Evolutionary conservation across 2,329 filamentous ascomycete genomes (phyloP).

Genomic region (Epichloe uncinata): DNA sequence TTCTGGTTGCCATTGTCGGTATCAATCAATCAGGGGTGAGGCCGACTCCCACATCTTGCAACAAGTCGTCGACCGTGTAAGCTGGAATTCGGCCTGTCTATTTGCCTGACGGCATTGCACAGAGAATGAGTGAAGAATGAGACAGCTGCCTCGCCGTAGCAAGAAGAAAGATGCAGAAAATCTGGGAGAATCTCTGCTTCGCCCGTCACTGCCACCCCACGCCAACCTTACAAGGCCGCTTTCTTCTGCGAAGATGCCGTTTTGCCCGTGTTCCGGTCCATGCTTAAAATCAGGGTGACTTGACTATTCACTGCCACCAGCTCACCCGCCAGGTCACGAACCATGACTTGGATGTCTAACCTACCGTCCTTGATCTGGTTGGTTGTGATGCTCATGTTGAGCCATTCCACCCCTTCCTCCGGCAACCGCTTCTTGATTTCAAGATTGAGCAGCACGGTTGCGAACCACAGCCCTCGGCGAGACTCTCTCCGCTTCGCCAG

Average conservation of each 20-base stretch:
- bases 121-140: no score
- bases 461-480: conserved; percentile 54
- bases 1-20: no score
- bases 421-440: conserved; percentile 64
- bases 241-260: not conserved
- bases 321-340: conserved; percentile 32
- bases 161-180: no score
- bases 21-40: no score
- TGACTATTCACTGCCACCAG: conserved; percentile 18
- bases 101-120: no score
- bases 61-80: conserved; percentile 7
- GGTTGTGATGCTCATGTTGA: conserved; percentile 50
- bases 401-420: conserved; percentile 54
- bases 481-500: not conserved
- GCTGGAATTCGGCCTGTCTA: no score
- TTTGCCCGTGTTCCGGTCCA: conserved; percentile 7
- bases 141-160: no score
- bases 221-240: not conserved
- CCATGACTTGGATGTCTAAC: conserved; percentile 58
- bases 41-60: no score
- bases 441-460: conserved; percentile 60
- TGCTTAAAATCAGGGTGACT: conserved; percentile 11
- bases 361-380: conserved; percentile 59
- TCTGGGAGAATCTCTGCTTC: no score
- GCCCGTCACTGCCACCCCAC: no score